Evolutionary conservation across 164 flowering plant species (phyloP), one percentile per base, ranked within the genome.

Genomic region (Dillenia suffruticosa): DNA sequence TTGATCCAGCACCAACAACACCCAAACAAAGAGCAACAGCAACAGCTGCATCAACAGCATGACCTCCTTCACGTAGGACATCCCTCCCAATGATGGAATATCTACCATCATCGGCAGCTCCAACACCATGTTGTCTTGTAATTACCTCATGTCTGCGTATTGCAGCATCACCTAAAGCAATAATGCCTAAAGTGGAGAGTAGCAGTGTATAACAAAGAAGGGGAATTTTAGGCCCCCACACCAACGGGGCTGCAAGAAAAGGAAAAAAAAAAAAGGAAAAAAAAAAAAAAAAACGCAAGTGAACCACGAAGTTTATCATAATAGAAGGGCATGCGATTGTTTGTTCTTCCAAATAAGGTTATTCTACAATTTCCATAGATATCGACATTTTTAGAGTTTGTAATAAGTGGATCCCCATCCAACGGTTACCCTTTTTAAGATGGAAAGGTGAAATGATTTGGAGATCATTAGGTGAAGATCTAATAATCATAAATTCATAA

Each of bases 21-120:
- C 88, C 88, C 46, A 85, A 64, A 70, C 93, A 87, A 12, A 87
- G 73, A 46, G 88, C 79, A 5, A 82, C 77, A 11, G 90, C 88
- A 43, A 85, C 84, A 0, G 84, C 43, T 32, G 87, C 90, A 72
- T 87, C 90, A 9, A 85, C 72, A 2, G 90, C 93, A 70, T 87
- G 74, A 0, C 93, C 93, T 10, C 88, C 87, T 55, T 69, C 71
- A 0, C 67, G 58, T 43, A 87, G 90, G 46, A 80, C 74, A 7
- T 73, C 53, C 56, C 49, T 71, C 13, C 90, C 93, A 14, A 87
- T 83, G 46, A 15, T 43, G 0, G 93, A 87, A 63, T 90, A 87
- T 9, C 82, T 63, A 0, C 79, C 75, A 69, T 83, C 81, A 64
- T 84, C 90, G 5, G 93, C 66, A 15, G 90, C 86, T 11, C 83